Base-by-base conservation (phyloP, 768 basidiomycete species). In the Pholiota microspora region DNA sequence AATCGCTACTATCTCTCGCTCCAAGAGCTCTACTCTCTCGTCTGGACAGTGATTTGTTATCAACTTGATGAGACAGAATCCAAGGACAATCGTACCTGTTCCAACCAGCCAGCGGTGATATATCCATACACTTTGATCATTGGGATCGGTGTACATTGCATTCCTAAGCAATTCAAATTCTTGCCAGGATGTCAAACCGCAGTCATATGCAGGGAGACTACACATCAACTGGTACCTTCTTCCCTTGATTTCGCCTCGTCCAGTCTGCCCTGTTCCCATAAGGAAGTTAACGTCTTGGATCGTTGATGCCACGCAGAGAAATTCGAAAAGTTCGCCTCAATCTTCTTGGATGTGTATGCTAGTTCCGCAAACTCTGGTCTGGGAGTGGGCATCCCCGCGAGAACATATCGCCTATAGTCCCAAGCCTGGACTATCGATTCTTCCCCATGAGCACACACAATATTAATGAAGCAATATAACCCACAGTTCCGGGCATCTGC, bases 251-350 rank as follows among this genome's bases (percentile, higher is more conserved):
- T 75, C 12, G 64, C 50, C 48, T 78, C 74, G 51, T 86, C 79
- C 10, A 82, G 64, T 57, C 77, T 73, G 15, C 81, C 83, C 27
- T 67, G 67, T 31, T 76, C 77, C 88, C 91, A 93, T 15, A 95
- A 64, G 2, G 76, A 77, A 0, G 77, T 66, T 25, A 91, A 75
- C 7, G 94, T 76, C 64, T 94, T 96, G 1, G 93, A 92, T 29
- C 97, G 84, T 62, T 97, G 94, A 69, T 99, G 97, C 97, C 97
- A 99, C 18, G 97, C 97, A 59, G 94, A 96, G 67, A 97, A 98
- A 68, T 99, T 98, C 29, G 93, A 96, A 67, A 98, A 94, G 64
- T 92, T 98, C 46, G 87, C 75, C 69, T 90, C 87, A 59, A 99
- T 98, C 77, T 98, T 98, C 56, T 80, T 82, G 40, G 81, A 84